A percentile compares a stretch with the other conserved stretches of the same genome.
Conservation (phyloP, 2,329 filamentous ascomycete species). For the Uncinocarpus reesii region DNA sequence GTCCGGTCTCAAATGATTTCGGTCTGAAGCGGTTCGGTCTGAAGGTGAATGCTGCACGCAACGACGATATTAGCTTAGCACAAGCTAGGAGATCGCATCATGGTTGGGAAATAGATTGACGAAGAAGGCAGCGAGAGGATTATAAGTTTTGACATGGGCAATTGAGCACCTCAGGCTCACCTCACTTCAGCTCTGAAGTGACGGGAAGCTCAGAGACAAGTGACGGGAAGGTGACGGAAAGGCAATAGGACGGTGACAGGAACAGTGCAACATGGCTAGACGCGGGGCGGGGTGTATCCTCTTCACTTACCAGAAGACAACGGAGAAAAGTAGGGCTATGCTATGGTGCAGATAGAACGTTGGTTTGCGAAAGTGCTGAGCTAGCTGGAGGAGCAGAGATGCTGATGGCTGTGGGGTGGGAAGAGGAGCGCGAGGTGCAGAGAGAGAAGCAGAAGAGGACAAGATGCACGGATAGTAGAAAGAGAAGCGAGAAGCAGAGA, state of each 20-base stretch:
- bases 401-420: conserved; percentile 12
- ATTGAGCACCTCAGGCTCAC: neutral
- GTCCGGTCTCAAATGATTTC: neutral
- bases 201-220: conserved; percentile 5
- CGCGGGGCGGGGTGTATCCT: neutral
- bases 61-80: neutral
- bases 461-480: neutral
- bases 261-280: neutral
- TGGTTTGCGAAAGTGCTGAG: conserved; percentile 4
- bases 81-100: neutral
- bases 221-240: conserved; percentile 2
- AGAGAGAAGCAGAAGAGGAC: conserved; percentile 8
- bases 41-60: neutral
- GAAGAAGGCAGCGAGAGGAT: neutral
- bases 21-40: conserved; percentile 7
- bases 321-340: neutral
- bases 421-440: no score
- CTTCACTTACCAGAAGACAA: neutral
- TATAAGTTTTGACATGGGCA: neutral
- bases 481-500: neutral
- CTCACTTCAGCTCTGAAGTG: neutral
- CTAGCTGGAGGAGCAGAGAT: conserved; percentile 3
- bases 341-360: conserved; percentile 2
- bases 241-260: neutral
- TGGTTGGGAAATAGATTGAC: neutral